These are phyloP conservation scores for Rhizoclosmatium globosum DNA, from an alignment of 192 early-diverging fungal genomes.

Conservation along the genomic window DNA sequence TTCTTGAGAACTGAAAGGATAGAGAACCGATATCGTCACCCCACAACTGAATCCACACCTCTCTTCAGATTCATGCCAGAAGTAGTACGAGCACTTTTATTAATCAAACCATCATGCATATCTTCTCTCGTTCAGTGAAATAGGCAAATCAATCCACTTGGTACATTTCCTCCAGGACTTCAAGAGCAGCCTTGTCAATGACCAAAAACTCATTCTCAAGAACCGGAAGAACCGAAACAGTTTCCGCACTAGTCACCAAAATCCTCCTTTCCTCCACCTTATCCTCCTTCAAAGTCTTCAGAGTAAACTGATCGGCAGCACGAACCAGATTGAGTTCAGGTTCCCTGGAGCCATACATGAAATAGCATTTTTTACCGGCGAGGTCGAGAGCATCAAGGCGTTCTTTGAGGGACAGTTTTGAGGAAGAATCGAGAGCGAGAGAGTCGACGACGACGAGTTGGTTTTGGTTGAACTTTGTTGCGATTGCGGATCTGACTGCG, in stretches of 20 bases:
- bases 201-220: slow-evolving; percentile 58
- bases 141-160: not conserved
- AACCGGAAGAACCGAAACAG: slow-evolving; percentile 48
- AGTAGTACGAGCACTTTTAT: no score
- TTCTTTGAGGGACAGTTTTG: slow-evolving; percentile 37
- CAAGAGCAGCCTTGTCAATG: slow-evolving; percentile 61
- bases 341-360: slow-evolving; percentile 55
- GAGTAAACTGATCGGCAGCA: slow-evolving; percentile 45
- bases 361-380: slow-evolving; percentile 45
- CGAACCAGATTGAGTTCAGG: slow-evolving; percentile 33
- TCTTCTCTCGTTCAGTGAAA: no score
- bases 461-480: slow-evolving; percentile 84
- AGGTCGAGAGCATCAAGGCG: slow-evolving; percentile 44
- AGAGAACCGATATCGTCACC: slow-evolving; percentile 42
- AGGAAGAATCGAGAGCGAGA: slow-evolving; percentile 19
- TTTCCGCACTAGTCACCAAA: slow-evolving; percentile 45
- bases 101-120: no score
- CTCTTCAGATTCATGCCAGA: no score
- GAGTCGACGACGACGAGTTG: slow-evolving; percentile 86
- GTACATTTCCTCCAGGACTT: slow-evolving; percentile 61
- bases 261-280: slow-evolving; percentile 40
- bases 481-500: slow-evolving; percentile 84
- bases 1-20: slow-evolving; percentile 55
- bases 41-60: slow-evolving; percentile 46
- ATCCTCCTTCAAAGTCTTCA: not conserved